phyloP scores from a whole-genome alignment of 495 filamentous ascomycete species.

The Aspergillus nidulans region DNA sequence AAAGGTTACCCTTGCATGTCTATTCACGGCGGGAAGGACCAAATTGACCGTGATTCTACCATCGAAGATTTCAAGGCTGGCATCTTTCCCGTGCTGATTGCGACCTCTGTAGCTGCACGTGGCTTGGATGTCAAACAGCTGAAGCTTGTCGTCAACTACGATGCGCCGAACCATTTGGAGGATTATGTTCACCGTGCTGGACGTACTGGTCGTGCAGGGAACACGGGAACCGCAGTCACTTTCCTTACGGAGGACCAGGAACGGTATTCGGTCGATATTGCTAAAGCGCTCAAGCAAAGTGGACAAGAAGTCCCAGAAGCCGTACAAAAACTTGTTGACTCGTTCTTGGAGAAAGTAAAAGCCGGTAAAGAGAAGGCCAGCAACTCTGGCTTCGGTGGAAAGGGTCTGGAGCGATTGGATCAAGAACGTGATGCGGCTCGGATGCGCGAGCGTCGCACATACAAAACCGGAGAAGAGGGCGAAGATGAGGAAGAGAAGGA shows the following conservation, averaged over 20 bases:
- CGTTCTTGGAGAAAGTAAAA: slow-evolving; percentile 84
- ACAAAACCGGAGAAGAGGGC: slow-evolving; percentile 85
- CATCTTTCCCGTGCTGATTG: slow-evolving; percentile 81
- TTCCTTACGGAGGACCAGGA: slow-evolving; percentile 91
- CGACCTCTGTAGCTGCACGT: slow-evolving; percentile 93
- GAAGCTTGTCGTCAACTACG: slow-evolving; percentile 95
- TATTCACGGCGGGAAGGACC: slow-evolving; percentile 94
- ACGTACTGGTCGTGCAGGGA: slow-evolving; percentile 90
- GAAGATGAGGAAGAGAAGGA: slow-evolving; percentile 84
- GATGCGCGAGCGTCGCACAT: slow-evolving; percentile 76
- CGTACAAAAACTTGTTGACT: slow-evolving; percentile 58
- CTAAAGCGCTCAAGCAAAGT: slow-evolving; percentile 90
- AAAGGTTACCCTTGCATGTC: slow-evolving; percentile 94
- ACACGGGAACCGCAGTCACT: slow-evolving; percentile 90
- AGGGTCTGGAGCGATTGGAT: slow-evolving; percentile 86
- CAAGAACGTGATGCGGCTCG: slow-evolving; percentile 83
- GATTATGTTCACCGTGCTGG: slow-evolving; percentile 98
- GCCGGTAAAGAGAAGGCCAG: slow-evolving; percentile 83
- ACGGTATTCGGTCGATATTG: slow-evolving; percentile 82
- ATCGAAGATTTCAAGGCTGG: slow-evolving; percentile 95
- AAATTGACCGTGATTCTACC: slow-evolving; percentile 89
- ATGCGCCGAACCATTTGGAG: slow-evolving; percentile 93
- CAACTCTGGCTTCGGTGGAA: slow-evolving; percentile 84
- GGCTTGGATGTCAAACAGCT: slow-evolving; percentile 96
- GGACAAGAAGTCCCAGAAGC: slow-evolving; percentile 74